Percentiles rank a stretch among this genome's conserved stretches.
Evolutionary conservation across 225 moss, liverwort and hornwort species (phyloP).

Genomic region (Bryoerythrophyllum caledonicum): DNA sequence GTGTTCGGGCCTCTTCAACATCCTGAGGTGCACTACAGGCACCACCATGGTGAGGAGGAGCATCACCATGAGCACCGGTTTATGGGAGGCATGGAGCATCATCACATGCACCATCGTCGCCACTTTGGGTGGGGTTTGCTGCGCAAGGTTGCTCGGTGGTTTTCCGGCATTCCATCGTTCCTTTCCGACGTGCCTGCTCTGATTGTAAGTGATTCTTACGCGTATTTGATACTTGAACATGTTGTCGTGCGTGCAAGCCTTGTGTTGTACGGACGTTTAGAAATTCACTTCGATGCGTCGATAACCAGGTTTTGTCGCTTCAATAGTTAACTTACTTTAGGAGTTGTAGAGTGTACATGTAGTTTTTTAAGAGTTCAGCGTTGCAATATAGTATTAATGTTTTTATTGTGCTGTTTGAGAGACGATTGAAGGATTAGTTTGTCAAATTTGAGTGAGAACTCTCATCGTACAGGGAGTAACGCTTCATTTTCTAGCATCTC

Average conservation of each 20-base stretch:
- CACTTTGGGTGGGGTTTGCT: slow-evolving; percentile 19
- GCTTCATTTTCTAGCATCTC: neutral
- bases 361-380: neutral
- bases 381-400: neutral
- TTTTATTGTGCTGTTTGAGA: neutral
- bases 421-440: neutral
- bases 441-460: neutral
- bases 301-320: neutral
- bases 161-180: slow-evolving; percentile 37
- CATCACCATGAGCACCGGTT: slow-evolving; percentile 19
- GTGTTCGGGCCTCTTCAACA: slow-evolving; percentile 17
- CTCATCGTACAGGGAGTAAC: neutral
- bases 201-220: slow-evolving; percentile 30
- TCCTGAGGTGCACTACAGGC: neutral
- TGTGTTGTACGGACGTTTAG: neutral
- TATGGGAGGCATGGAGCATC: slow-evolving; percentile 9
- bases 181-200: slow-evolving; percentile 25
- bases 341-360: neutral
- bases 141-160: slow-evolving; percentile 34
- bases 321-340: neutral
- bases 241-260: too few relatives aligned
- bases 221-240: neutral
- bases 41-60: slow-evolving; percentile 18
- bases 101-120: slow-evolving; percentile 19
- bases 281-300: neutral